Evolutionary conservation across 768 basidiomycete genomes (phyloP), one percentile per base, ranked within the genome.

Genomic region (Udeniomyces megalosporus): DNA sequence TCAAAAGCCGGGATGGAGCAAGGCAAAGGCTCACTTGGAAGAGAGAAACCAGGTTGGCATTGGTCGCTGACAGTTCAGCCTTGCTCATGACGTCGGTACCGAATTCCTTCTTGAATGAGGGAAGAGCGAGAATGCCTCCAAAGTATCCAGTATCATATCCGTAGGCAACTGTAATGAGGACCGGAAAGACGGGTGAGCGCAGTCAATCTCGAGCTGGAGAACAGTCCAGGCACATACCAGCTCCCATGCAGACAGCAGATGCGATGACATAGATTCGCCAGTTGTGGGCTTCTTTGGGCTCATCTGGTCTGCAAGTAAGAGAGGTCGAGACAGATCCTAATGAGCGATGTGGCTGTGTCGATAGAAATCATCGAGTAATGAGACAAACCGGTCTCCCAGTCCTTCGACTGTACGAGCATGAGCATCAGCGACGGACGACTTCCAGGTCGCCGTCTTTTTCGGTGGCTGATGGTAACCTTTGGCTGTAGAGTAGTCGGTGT

Each of bases 61-160:
- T 75, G 50, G 76, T 71, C 28, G 70, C 58, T 28, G 74, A 71
- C 50, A 75, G 67, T 44, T 75, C 67, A 0, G 64, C 45, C 26
- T 24, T 15, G 26, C 0, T 73, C 68, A 74, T 73, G 4, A 65
- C 70, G 32, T 68, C 68, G 24, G 77, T 72, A 0, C 74, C 74
- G 54, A 80, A 81, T 48, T 76, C 78, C 24, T 64, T 54, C 66
- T 78, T 75, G 74, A 80, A 80, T 31, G 75, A 75, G 4, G 66
- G 26, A 20, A 74, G 61, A 42, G 77, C 38, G 17, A 42, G 38
- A 38, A 26, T 12, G 24, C 29, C 24, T 7, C 12, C 6, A 26
- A 53, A 31, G 22, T 22, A 26, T 34, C 24, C 58, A n/a, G 51
- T 61, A 44, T 60, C 59, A 50, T 60, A 61, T 10, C 60, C 44